Percentiles rank a stretch among this genome's conserved stretches.
Evolutionary conservation across 352 stramenopile species (phyloP).

Genomic region (Phytophthora uliginosa): DNA sequence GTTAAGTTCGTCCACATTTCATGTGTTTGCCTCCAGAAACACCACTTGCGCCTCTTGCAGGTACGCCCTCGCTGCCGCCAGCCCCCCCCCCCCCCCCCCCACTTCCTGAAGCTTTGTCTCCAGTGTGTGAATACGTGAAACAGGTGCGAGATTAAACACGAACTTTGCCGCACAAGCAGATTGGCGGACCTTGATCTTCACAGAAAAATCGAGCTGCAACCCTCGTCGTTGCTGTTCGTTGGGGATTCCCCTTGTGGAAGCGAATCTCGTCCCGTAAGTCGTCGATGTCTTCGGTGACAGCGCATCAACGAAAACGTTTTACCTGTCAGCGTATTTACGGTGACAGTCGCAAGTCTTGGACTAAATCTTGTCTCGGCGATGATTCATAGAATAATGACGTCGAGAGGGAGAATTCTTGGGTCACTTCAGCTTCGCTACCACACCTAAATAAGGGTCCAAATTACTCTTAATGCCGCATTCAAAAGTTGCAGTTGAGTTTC

Average conservation of each 20-base stretch:
- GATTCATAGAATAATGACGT: no score
- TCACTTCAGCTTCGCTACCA: neutral
- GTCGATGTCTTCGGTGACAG: neutral
- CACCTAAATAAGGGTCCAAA: neutral
- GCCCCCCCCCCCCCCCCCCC: no score
- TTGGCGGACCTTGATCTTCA: neutral
- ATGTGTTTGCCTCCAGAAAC: neutral
- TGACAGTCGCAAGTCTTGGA: no score
- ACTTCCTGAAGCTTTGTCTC: neutral
- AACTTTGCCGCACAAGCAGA: neutral
- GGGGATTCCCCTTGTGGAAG: slow-evolving; percentile 11
- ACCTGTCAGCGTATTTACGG: no score
- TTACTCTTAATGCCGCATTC: neutral
- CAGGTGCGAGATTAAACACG: neutral
- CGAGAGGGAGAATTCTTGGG: neutral
- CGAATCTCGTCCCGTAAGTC: slow-evolving; percentile 13
- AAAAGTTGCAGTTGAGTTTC: neutral
- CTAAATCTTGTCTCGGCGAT: no score
- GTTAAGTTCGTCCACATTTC: no score
- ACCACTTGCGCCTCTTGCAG: neutral
- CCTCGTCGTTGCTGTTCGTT: neutral
- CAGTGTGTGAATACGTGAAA: neutral
- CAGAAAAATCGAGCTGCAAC: neutral
- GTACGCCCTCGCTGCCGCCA: neutral
- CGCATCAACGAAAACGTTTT: neutral